These are phyloP conservation scores for Echeveria elegans DNA, from an alignment of 164 flowering plant species.

Conservation along the genomic window DNA sequence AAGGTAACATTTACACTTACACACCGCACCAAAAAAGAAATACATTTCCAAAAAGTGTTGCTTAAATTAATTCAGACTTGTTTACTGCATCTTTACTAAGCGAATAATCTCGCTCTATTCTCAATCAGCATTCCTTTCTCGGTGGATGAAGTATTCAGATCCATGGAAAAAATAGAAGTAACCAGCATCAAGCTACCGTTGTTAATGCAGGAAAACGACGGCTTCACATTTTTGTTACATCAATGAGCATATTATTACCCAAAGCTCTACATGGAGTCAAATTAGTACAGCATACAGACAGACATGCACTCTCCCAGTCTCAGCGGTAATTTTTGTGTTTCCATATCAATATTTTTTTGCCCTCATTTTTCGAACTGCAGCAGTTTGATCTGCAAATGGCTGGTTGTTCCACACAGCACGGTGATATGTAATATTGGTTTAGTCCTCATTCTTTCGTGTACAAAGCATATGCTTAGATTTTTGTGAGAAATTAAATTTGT, in stretches of 20 bases:
- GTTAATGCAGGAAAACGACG: slow-evolving; percentile 79
- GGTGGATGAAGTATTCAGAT: slow-evolving; percentile 86
- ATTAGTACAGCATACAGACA: neutral
- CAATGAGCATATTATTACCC: slow-evolving; percentile 10
- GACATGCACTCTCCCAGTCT: neutral
- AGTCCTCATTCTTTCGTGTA: neutral
- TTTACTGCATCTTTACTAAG: neutral
- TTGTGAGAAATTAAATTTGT: no score
- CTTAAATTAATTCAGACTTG: neutral
- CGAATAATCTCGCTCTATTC: neutral
- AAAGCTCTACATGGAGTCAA: neutral
- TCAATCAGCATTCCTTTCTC: slow-evolving; percentile 89
- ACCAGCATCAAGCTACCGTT: slow-evolving; percentile 82
- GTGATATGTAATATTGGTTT: neutral
- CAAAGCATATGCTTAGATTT: neutral
- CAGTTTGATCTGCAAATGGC: neutral
- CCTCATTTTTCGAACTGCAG: neutral
- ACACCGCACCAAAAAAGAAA: neutral
- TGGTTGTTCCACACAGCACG: neutral
- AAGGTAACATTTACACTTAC: slow-evolving; percentile 44
- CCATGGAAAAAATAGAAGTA: slow-evolving; percentile 66
- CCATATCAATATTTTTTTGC: neutral
- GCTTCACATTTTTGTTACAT: slow-evolving; percentile 73
- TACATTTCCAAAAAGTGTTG: neutral
- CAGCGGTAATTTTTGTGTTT: neutral